These are phyloP conservation scores for bread wheat (Triticum aestivum) DNA, from an alignment of 176 grass and related monocot genomes.

Conservation along the genomic window IWGSC_CS_RefSeq_v2.1 NC_057810.1:651333359-651333858, in stretches of 20 bases:
- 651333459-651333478: not conserved
- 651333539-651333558: not conserved
- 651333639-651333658: too few relatives aligned
- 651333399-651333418: too few relatives aligned
- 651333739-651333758: constrained; percentile 16
- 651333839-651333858: constrained; percentile 50
- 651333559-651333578: not conserved
- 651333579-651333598: not conserved
- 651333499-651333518: not conserved
- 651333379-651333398: too few relatives aligned
- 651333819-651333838: constrained; percentile 39
- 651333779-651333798: constrained; percentile 46
- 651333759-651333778: constrained; percentile 55
- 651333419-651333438: too few relatives aligned
- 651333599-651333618: too few relatives aligned
- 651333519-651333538: not conserved
- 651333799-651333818: constrained; percentile 45
- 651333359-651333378: too few relatives aligned
- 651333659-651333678: not conserved
- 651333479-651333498: not conserved
- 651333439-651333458: not conserved
- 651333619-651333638: too few relatives aligned
- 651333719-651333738: constrained; percentile 31
- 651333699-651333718: constrained; percentile 46
- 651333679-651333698: not conserved